Evolutionary conservation across 495 filamentous ascomycete species (phyloP).

Genomic region (Annulohypoxylon moriforme): DNA sequence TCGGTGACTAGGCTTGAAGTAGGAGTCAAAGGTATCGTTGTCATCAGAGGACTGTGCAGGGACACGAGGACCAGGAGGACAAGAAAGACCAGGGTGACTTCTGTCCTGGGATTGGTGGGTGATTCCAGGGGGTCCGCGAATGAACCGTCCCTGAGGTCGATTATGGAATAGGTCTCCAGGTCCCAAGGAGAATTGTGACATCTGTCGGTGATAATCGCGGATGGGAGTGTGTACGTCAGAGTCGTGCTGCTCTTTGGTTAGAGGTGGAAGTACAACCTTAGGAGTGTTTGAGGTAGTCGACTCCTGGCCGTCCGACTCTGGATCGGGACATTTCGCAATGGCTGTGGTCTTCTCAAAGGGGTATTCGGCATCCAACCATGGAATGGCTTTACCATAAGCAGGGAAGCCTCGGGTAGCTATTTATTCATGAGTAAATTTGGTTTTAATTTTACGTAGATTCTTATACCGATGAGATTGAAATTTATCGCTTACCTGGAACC

Average conservation of each 20-base stretch:
- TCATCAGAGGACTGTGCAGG: neutral
- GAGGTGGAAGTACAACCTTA: constrained; percentile 4
- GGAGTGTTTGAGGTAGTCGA: neutral
- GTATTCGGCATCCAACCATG: neutral
- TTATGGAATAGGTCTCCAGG: neutral
- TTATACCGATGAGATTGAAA: neutral
- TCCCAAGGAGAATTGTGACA: neutral
- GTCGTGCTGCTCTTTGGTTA: neutral
- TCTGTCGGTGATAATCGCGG: neutral
- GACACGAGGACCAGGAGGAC: too few relatives aligned
- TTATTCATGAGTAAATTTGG: neutral
- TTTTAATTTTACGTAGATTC: neutral
- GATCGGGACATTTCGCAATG: neutral
- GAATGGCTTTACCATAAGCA: neutral
- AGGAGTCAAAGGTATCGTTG: neutral
- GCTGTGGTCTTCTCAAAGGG: neutral
- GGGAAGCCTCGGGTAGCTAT: neutral
- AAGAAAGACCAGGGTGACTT: neutral
- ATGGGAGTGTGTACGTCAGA: neutral
- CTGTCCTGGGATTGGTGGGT: neutral
- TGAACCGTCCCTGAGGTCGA: neutral
- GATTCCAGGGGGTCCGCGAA: neutral
- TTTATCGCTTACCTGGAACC: neutral
- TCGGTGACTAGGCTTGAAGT: neutral
- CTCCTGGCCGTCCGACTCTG: neutral